phyloP scores from a whole-genome alignment of 176 grass and related monocot genomes.

The Juncus effusus region DNA sequence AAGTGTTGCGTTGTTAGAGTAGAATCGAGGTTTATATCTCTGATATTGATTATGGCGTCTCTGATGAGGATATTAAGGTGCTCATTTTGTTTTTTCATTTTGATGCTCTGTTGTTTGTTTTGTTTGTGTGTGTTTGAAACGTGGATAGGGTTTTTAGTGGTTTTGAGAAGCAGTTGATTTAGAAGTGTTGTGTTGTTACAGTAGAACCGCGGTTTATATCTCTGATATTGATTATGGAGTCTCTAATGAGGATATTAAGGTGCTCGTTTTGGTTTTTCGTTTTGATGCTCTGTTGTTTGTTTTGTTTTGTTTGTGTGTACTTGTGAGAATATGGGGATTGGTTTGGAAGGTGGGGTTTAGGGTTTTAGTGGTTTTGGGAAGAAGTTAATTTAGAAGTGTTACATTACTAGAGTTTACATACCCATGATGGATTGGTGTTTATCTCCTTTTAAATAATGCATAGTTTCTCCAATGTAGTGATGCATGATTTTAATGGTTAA shows the following conservation, averaged over 20 bases:
- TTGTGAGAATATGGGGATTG: neutral
- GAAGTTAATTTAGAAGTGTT: neutral
- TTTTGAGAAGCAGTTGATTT: neutral
- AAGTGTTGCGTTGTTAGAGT: conserved; percentile 2
- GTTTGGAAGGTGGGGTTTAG: neutral
- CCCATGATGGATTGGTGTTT: too few relatives aligned
- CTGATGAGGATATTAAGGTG: conserved; percentile 76
- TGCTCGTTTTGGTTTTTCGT: neutral
- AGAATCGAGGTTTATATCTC: conserved; percentile 65
- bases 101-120: neutral
- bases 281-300: neutral
- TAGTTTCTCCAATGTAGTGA: too few relatives aligned
- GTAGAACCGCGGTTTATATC: conserved; percentile 54
- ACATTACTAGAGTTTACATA: neutral
- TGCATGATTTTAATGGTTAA: too few relatives aligned
- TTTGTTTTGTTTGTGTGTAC: neutral
- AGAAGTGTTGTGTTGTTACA: conserved; percentile 6
- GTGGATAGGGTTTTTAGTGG: neutral
- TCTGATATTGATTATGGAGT: conserved; percentile 64
- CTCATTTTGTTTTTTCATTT: neutral
- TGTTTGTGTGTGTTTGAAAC: neutral
- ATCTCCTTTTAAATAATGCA: too few relatives aligned
- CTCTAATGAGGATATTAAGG: conserved; percentile 75
- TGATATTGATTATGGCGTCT: conserved; percentile 57
- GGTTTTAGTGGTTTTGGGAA: neutral